These are phyloP conservation scores for Mycosphaerella arachidis DNA, from an alignment of 2,329 filamentous ascomycete genomes.

Conservation along the genomic window DNA sequence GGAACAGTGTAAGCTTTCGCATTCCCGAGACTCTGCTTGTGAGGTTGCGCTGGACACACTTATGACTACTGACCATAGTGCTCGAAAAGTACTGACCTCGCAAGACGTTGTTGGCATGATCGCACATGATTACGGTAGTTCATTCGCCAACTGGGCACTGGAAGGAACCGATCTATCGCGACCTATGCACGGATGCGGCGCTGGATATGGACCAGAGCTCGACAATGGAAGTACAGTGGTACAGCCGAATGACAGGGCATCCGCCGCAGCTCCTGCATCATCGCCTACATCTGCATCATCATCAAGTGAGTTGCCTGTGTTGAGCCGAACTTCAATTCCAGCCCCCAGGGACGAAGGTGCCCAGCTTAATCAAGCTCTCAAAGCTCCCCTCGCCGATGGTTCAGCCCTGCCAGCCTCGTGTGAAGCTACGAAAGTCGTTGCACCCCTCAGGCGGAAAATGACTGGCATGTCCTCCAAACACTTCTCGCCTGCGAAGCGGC, in stretches of 20 bases:
- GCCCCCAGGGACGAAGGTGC: not conserved
- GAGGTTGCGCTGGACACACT: slow-evolving; percentile 3
- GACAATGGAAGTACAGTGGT: not conserved
- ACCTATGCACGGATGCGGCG: not conserved
- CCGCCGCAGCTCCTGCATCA: too few relatives aligned
- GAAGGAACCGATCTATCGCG: not conserved
- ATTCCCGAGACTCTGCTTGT: not conserved
- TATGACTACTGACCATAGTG: slow-evolving; percentile 14
- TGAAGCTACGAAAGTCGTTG: slow-evolving; percentile 1
- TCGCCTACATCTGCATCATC: not conserved
- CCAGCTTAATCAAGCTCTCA: not conserved
- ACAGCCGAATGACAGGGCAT: too few relatives aligned
- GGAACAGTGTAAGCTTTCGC: slow-evolving; percentile 20
- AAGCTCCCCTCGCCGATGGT: slow-evolving; percentile 3
- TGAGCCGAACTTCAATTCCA: not conserved
- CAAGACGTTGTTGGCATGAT: slow-evolving; percentile 1
- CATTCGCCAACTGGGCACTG: not conserved
- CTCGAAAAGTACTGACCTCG: slow-evolving; percentile 2
- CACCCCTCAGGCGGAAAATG: slow-evolving; percentile 28
- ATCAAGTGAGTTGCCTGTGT: not conserved
- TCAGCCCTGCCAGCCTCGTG: not conserved
- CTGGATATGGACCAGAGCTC: not conserved
- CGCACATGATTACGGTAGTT: not conserved
- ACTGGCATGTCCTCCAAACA: slow-evolving; percentile 33
- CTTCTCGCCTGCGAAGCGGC: slow-evolving; percentile 25